Evolutionary conservation across 2,329 filamentous ascomycete genomes (phyloP).

Genomic region (Apiospora pterosperma): DNA sequence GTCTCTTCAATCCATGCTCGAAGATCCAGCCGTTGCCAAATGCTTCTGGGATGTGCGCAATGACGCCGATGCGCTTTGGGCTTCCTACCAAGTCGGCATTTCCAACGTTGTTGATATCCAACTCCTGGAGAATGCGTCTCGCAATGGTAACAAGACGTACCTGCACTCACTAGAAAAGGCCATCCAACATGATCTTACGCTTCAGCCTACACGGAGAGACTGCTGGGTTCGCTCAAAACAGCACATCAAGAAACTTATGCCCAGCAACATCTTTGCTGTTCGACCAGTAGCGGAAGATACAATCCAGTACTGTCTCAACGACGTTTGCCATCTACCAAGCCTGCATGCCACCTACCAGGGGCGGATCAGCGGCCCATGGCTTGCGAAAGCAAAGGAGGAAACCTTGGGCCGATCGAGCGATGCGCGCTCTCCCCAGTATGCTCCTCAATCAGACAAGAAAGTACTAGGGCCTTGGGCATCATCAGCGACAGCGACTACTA

Average conservation of each 20-base stretch:
- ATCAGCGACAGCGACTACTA: too few relatives aligned
- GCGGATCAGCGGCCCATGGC: slow-evolving; percentile 12
- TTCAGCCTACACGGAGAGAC: neutral
- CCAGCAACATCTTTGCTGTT: slow-evolving; percentile 8
- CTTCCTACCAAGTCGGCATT: slow-evolving; percentile 17
- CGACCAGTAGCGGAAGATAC: slow-evolving; percentile 11
- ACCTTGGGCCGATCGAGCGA: slow-evolving; percentile 10
- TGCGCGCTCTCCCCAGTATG: slow-evolving; percentile 11
- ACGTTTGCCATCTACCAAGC: slow-evolving; percentile 13
- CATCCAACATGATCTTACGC: neutral
- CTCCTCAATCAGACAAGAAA: slow-evolving; percentile 7
- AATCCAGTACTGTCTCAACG: slow-evolving; percentile 13
- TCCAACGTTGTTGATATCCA: slow-evolving; percentile 24
- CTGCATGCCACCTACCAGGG: slow-evolving; percentile 12
- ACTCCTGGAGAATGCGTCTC: slow-evolving; percentile 24
- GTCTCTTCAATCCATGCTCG: slow-evolving; percentile 17
- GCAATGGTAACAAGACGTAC: slow-evolving; percentile 10
- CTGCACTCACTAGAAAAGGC: slow-evolving; percentile 12
- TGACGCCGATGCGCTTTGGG: slow-evolving; percentile 23
- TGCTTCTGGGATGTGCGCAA: slow-evolving; percentile 23
- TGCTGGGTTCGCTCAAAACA: neutral
- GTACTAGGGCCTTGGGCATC: neutral
- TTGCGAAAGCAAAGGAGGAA: slow-evolving; percentile 10
- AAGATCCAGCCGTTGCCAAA: slow-evolving; percentile 16
- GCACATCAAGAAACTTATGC: slow-evolving; percentile 10